Evolutionary conservation across 2,329 filamentous ascomycete species (phyloP).

Genomic region (Monosporascus sp.): DNA sequence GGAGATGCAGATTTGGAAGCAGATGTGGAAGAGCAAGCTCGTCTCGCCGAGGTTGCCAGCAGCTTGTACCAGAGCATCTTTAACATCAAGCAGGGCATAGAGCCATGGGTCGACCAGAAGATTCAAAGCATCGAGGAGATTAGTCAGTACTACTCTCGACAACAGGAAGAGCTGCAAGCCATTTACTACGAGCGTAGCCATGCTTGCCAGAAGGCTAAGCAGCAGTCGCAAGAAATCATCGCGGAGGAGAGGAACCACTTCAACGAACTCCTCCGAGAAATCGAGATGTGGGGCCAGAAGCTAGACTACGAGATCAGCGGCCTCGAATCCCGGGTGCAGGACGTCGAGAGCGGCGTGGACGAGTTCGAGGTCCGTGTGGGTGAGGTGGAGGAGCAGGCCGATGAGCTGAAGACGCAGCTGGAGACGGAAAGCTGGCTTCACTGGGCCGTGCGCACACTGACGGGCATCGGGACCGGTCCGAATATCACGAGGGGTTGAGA

Average conservation of each 20-base stretch:
- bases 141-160: conserved; percentile 55
- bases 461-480: conserved; percentile 54
- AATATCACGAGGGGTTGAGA: conserved; percentile 41
- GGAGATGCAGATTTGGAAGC: conserved; percentile 20
- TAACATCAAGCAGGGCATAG: conserved; percentile 45
- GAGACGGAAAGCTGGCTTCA: conserved; percentile 59
- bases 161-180: conserved; percentile 59
- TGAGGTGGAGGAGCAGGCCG: conserved; percentile 61
- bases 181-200: conserved; percentile 68
- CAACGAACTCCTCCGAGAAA: conserved; percentile 66
- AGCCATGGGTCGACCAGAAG: conserved; percentile 56
- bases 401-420: conserved; percentile 56
- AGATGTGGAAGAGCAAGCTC: conserved; percentile 8
- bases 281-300: conserved; percentile 76
- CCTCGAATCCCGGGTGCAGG: conserved; percentile 73
- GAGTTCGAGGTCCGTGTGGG: conserved; percentile 76
- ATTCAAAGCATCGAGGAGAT: conserved; percentile 52
- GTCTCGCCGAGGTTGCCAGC: conserved; percentile 47
- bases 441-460: conserved; percentile 58
- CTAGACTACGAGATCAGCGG: conserved; percentile 87
- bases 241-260: conserved; percentile 63
- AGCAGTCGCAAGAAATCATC: conserved; percentile 63
- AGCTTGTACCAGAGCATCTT: conserved; percentile 49
- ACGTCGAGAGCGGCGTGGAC: conserved; percentile 76
- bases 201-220: conserved; percentile 61